Evolutionary conservation across 257 asterid species (phyloP).

Genomic region (Salvia hispanica): DNA sequence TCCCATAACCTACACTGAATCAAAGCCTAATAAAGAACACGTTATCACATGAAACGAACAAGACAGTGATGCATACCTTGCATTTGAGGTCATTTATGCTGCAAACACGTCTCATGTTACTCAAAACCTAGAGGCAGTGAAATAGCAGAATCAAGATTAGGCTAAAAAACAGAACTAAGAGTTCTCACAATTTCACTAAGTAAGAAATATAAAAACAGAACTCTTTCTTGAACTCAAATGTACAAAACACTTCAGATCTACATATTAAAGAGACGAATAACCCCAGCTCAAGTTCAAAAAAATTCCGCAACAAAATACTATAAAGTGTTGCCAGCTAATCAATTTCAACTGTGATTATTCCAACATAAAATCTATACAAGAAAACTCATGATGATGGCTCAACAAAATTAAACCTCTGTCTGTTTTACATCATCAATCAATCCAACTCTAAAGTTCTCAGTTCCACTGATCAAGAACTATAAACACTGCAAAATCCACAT

Average conservation of each 20-base stretch:
- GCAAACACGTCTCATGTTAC: slow-evolving; percentile 72
- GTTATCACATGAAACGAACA: slow-evolving; percentile 3
- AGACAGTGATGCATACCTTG: slow-evolving; percentile 45
- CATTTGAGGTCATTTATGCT: slow-evolving; percentile 65
- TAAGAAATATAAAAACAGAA: neutral
- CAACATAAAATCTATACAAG: neutral
- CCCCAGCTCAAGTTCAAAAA: neutral
- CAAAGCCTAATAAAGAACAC: neutral
- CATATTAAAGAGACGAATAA: neutral
- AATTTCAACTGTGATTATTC: too few relatives aligned
- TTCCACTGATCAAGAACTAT: slow-evolving; percentile 14
- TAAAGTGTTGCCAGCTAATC: too few relatives aligned
- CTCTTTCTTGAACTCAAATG: slow-evolving; percentile 4
- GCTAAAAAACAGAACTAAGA: neutral
- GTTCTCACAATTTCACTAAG: slow-evolving; percentile 18
- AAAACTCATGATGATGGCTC: neutral
- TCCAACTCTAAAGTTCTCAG: slow-evolving; percentile 1
- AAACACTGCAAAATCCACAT: slow-evolving; percentile 4
- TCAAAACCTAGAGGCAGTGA: slow-evolving; percentile 62
- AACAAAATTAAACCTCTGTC: slow-evolving; percentile 53
- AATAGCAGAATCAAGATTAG: slow-evolving; percentile 5
- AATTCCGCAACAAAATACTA: too few relatives aligned
- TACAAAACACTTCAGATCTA: slow-evolving; percentile 7
- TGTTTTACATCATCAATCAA: slow-evolving; percentile 39
- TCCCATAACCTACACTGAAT: slow-evolving; percentile 58